Evolutionary conservation across 331 rosid species (phyloP).

Genomic region (Rosa hybrid): DNA sequence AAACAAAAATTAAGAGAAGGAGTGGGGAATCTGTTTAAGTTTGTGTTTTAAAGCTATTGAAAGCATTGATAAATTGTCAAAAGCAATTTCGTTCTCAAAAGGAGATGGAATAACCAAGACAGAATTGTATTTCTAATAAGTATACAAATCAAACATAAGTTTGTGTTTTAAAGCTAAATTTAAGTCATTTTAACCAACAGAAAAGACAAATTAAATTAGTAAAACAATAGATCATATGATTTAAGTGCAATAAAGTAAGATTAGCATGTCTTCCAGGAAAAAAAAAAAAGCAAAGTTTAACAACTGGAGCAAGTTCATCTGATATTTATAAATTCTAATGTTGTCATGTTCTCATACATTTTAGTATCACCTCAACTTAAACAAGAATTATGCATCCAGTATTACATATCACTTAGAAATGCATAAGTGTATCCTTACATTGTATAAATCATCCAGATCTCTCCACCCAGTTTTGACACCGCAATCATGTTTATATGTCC

Average conservation of each 20-base stretch:
- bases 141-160: neutral
- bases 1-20: too few species aligned
- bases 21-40: too few species aligned
- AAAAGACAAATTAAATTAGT: neutral
- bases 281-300: neutral
- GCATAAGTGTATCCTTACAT: slow-evolving; percentile 50
- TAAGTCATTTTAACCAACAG: too few species aligned
- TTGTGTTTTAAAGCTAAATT: neutral
- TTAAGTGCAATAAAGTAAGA: neutral
- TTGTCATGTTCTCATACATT: neutral
- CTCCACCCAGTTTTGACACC: slow-evolving; percentile 92
- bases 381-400: neutral
- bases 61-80: too few species aligned
- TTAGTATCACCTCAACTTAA: neutral
- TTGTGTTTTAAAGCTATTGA: too few species aligned
- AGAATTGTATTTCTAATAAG: neutral
- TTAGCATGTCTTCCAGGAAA: neutral
- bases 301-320: neutral
- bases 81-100: too few species aligned
- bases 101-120: neutral
- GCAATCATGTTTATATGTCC: slow-evolving; percentile 60
- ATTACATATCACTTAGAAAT: neutral
- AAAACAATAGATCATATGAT: neutral
- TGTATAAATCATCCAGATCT: slow-evolving; percentile 70
- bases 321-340: neutral